phyloP scores from a whole-genome alignment of 169 alveolate species.

The Plasmodium gaboni region DNA sequence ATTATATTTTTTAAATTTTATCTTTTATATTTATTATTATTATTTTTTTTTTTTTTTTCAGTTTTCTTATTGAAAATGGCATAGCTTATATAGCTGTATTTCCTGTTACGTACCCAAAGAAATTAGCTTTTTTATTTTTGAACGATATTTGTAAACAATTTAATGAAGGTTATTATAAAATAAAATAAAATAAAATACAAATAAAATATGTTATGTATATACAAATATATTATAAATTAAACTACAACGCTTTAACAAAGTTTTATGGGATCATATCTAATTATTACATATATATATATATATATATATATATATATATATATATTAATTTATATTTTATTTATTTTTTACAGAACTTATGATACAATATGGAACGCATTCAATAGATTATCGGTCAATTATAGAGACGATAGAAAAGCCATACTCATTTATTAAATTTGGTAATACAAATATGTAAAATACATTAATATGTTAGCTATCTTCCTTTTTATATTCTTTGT shows the following conservation, averaged over 20 bases:
- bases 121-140: conserved; percentile 82
- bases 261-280: no score
- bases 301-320: not conserved
- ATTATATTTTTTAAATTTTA: not conserved
- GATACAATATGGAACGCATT: conserved; percentile 78
- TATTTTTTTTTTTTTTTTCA: conserved; percentile 26
- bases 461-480: not conserved
- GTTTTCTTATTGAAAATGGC: conserved; percentile 86
- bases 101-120: conserved; percentile 81
- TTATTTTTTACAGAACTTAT: conserved; percentile 53
- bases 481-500: not conserved
- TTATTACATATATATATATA: not conserved
- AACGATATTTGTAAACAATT: conserved; percentile 84
- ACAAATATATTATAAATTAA: no score
- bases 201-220: no score
- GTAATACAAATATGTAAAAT: conserved; percentile 39
- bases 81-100: conserved; percentile 83
- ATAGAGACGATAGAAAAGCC: conserved; percentile 82
- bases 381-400: conserved; percentile 74
- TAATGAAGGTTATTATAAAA: conserved; percentile 57
- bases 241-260: no score
- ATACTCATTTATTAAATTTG: conserved; percentile 84
- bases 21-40: no score
- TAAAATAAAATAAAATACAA: not conserved
- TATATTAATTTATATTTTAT: not conserved